Base-by-base conservation (phyloP, 1,284 basidiomycete genomes). In the Pseudozyma pruni region DNA sequence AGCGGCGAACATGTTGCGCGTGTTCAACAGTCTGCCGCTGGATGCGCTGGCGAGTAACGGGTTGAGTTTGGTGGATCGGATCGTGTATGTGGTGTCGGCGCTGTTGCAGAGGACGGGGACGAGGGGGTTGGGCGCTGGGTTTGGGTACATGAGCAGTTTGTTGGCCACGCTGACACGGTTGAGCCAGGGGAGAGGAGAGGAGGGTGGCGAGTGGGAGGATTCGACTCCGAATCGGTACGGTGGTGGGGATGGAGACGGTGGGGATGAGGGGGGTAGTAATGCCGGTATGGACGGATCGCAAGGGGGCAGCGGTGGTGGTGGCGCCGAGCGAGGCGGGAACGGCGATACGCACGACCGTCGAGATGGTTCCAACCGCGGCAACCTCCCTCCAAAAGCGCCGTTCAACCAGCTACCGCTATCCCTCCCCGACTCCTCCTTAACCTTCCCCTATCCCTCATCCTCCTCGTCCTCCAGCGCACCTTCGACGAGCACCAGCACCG, bases 1-100 rank as follows among this genome's bases (percentile, higher is more conserved):
- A 11, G 59, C 72, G 8, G 27, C 42, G 8, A 67, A 64, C 33
- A 67, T 74, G 59, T 34, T 74, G 13, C 38, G 42, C 17, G 53
- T 55, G 4, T 66, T 72, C 44, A 60, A 74, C 55, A 34, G 52
- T 20, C 42, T 74, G 19, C 69, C 72, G 8, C 41, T 74, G 20
- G 72, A 74, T 11, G 61, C 66, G 20, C 52, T 74, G n/a, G 72
- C 72, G n/a, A 54, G 48, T 17, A 74, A 74, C 37, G 72, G 72
- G 2, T 56, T 68, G 33, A 67, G 62, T 23, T 35, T 76, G 54
- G 59, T 69, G 31, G 39, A 38, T 29, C 71, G 72, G 63, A 74
- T 74, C 41, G 42, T 74, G 16, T 74, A 71, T 27, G 63, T 74
- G 16, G 67, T 74, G 13, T 44, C 58, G 14, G 59, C 58, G 11